Evolutionary conservation across 768 basidiomycete species (phyloP).

Genomic region (Suillus ampliporus): DNA sequence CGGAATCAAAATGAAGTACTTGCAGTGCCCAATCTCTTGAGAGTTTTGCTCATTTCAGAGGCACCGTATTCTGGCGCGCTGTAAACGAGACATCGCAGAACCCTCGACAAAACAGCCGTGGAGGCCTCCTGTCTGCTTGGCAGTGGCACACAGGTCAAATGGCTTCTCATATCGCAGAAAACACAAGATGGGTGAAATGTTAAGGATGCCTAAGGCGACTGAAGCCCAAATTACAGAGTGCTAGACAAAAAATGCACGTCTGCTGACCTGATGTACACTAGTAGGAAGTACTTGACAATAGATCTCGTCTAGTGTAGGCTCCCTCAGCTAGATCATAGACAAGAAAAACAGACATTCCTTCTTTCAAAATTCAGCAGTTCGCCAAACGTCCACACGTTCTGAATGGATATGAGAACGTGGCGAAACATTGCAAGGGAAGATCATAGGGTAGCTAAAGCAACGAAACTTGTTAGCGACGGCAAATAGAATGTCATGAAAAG

Average conservation of each 20-base stretch:
- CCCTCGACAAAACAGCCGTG: neutral
- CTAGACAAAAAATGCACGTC: no score
- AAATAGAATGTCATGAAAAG: neutral
- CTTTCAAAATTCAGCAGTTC: neutral
- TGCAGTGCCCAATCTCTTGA: no score
- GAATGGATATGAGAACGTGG: neutral
- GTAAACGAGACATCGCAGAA: neutral
- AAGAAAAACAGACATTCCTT: neutral
- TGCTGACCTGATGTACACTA: neutral
- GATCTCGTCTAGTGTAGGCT: neutral
- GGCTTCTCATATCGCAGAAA: no score
- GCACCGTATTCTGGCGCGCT: neutral
- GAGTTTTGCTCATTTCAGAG: no score
- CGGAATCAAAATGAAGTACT: neutral
- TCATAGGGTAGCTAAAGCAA: neutral
- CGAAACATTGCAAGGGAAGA: constrained; percentile 6
- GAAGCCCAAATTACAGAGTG: neutral
- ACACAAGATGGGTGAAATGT: no score
- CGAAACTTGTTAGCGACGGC: neutral
- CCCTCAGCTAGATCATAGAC: neutral
- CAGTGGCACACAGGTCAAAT: no score
- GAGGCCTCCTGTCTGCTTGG: neutral
- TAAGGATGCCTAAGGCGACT: no score
- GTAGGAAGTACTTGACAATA: neutral
- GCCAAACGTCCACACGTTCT: neutral